These are phyloP conservation scores for Russula sp. DNA, from an alignment of 768 basidiomycete genomes.

Conservation along the genomic window DNA sequence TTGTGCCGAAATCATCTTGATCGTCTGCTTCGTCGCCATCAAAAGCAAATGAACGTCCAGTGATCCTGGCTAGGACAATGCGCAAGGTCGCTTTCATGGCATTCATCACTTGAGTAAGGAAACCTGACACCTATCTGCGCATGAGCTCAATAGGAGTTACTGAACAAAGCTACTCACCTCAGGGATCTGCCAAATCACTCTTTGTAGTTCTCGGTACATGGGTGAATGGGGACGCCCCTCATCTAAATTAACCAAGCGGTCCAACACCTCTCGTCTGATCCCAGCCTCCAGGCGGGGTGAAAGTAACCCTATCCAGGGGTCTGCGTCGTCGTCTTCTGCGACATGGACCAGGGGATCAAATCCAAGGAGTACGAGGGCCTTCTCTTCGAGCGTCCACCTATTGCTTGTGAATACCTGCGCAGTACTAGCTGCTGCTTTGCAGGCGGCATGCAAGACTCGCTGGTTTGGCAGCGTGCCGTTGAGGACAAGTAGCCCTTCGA, in stretches of 20 bases:
- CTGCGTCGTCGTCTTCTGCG: conserved; percentile 26
- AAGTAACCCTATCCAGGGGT: conserved; percentile 43
- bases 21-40: conserved; percentile 34
- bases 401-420: conserved; percentile 34
- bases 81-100: conserved; percentile 39
- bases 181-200: conserved; percentile 55
- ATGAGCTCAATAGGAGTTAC: not conserved
- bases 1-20: conserved; percentile 51
- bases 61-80: conserved; percentile 28
- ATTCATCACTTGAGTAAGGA: conserved; percentile 28
- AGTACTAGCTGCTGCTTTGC: conserved; percentile 40
- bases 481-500: conserved; percentile 55
- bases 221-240: conserved; percentile 18
- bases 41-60: conserved; percentile 19
- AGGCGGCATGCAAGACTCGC: conserved; percentile 56
- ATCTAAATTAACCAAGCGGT: conserved; percentile 26
- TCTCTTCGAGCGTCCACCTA: conserved; percentile 56
- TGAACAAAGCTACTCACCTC: conserved; percentile 44
- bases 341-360: conserved; percentile 57
- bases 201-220: conserved; percentile 39
- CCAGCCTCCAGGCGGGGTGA: conserved; percentile 44
- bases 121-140: conserved; percentile 45
- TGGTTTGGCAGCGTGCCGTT: conserved; percentile 59
- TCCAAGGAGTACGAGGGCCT: conserved; percentile 53
- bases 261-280: conserved; percentile 50